These are phyloP conservation scores for Sordaria brevicollis DNA, from an alignment of 495 filamentous ascomycete species.

Conservation along the genomic window DNA sequence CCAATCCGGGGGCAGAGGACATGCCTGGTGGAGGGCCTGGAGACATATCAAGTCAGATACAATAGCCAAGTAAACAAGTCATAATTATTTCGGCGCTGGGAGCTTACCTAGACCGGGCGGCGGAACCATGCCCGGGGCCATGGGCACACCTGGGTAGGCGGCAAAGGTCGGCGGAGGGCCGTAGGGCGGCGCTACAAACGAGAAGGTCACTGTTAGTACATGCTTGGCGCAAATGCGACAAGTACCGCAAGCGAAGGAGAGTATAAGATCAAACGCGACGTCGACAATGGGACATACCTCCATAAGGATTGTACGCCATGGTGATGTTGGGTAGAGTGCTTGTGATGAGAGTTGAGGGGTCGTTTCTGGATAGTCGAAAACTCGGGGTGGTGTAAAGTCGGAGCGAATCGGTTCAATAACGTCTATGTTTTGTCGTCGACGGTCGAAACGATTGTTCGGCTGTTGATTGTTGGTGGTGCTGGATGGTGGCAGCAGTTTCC, in stretches of 20 bases:
- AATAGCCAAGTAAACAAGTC: neutral
- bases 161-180: constrained; percentile 64
- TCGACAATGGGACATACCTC: constrained; percentile 42
- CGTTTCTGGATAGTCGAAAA: neutral
- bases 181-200: constrained; percentile 41
- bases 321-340: neutral
- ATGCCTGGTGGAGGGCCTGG: constrained; percentile 59
- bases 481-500: neutral
- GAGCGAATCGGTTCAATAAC: neutral
- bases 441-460: neutral
- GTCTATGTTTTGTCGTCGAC: neutral
- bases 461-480: neutral
- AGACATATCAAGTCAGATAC: neutral
- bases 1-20: constrained; percentile 68
- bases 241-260: neutral
- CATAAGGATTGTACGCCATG: constrained; percentile 72
- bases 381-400: neutral
- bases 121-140: constrained; percentile 55
- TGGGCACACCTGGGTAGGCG: constrained; percentile 54
- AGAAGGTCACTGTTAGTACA: constrained; percentile 3
- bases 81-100: constrained; percentile 4
- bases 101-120: constrained; percentile 80
- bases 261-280: neutral
- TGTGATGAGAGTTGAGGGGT: neutral
- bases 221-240: neutral